Evolutionary conservation across 441 rosid genomes (phyloP), one percentile per base, ranked within the genome.

Genomic region (Pelargonium myrrhifolium): DNA sequence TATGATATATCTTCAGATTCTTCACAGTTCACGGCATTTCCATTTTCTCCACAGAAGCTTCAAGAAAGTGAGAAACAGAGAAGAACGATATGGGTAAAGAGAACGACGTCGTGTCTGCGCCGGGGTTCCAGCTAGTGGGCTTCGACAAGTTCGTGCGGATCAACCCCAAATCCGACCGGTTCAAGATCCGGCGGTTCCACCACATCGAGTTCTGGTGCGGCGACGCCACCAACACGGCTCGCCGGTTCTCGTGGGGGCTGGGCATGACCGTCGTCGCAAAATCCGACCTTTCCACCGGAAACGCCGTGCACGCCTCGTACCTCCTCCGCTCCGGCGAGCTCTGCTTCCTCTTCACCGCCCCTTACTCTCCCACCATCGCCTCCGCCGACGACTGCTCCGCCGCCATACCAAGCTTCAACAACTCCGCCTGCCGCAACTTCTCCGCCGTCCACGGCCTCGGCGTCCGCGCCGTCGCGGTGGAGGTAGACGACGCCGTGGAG

Each of bases 261-360:
- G 97, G 96, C 43, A 89, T 89, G 97, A 83, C 79, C 6, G 45
- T 89, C 69, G 62, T 83, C 64, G 90, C 89, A 15, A 91, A 89
- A 74, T 91, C 97, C 6, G 97, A 91, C 67, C 91, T 91, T 55
- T 91, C 97, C 77, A 89, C 96, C 24, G 96, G 97, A 0, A 89
- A 91, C 76, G 64, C 66, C 56, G 79, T 82, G 40, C 97, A 91
- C 63, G 92, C 96, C n/a, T 92, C 96, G 7, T 89, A 92, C 73
- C 86, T 90, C 61, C 76, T 83, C 18, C 83, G 88, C 69, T 92
- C 96, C 64, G 95, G 95, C 31, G 85, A 88, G 67, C 86, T 88
- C 9, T 67, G 81, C 42, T 92, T 92, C 74, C 87, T 89, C 68
- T 92, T 92, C 83, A 86, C 96, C 0, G 93, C 95, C 0, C 87